Conservation (phyloP, 2,329 filamentous ascomycete species). For the Aspergillus arachidicola region DNA sequence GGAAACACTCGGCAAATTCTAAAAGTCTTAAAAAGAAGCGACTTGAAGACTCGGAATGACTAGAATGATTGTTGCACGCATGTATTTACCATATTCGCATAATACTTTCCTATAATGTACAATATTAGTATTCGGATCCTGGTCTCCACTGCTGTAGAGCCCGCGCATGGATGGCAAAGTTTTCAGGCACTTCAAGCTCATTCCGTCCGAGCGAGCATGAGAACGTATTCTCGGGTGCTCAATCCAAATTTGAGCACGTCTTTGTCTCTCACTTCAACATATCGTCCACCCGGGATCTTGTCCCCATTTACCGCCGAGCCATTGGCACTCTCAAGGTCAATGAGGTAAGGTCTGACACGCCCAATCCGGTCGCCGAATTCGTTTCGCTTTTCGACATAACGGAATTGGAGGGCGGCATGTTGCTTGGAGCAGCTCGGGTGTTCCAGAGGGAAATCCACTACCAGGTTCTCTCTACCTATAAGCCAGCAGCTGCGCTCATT, state of each 20-base stretch:
- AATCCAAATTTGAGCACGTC: constrained; percentile 87
- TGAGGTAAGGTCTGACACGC: constrained; percentile 80
- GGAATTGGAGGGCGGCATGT: constrained; percentile 93
- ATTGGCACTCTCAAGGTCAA: constrained; percentile 92
- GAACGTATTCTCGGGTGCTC: constrained; percentile 90
- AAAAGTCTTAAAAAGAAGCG: neutral
- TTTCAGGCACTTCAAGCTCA: constrained; percentile 8
- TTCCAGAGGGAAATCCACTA: constrained; percentile 82
- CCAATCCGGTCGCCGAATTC: constrained; percentile 84
- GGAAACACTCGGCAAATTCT: constrained; percentile 21
- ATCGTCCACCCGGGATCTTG: constrained; percentile 72
- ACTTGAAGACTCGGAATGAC: neutral
- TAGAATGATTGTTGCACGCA: neutral
- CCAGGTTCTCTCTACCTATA: constrained; percentile 74
- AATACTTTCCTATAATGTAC: constrained; percentile 11
- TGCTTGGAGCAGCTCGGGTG: constrained; percentile 95
- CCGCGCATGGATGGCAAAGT: neutral
- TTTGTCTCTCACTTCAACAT: constrained; percentile 82
- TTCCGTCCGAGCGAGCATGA: constrained; percentile 69
- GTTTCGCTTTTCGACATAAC: constrained; percentile 78
- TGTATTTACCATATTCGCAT: constrained; percentile 6
- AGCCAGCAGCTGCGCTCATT: constrained; percentile 84
- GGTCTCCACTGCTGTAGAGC: neutral
- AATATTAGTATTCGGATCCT: neutral
- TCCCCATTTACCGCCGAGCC: constrained; percentile 82